Percentiles rank a stretch among this genome's conserved stretches.
phyloP scores from a whole-genome alignment of 2,329 filamentous ascomycete genomes.

The Fusarium pilosicola region DNA sequence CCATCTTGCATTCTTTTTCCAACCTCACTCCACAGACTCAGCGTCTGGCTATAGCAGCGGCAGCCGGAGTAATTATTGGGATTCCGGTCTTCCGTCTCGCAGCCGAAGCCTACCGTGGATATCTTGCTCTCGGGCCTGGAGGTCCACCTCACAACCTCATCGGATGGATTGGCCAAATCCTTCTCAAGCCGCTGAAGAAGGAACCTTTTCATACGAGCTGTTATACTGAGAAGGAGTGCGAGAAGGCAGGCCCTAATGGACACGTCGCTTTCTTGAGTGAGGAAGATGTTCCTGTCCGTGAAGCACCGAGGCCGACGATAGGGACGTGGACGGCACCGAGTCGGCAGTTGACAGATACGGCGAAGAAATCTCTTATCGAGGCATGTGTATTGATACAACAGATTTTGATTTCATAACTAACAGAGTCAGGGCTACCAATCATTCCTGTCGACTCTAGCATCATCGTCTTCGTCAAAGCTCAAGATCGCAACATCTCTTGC shows the following conservation, averaged over 20 bases:
- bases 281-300: conserved; percentile 16
- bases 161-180: conserved; percentile 27
- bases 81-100: conserved; percentile 22
- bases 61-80: not conserved
- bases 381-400: not conserved
- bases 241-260: conserved; percentile 14
- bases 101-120: conserved; percentile 17
- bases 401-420: not conserved
- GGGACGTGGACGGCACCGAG: conserved; percentile 30
- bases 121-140: conserved; percentile 27
- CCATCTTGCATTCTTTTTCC: not conserved
- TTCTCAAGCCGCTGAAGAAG: conserved; percentile 19
- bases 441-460: conserved; percentile 25
- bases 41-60: not conserved
- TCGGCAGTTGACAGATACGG: conserved; percentile 21
- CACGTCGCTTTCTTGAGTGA: conserved; percentile 20
- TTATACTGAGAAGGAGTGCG: not conserved
- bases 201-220: conserved; percentile 19
- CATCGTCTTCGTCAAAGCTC: conserved; percentile 10
- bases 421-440: conserved; percentile 15
- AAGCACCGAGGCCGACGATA: conserved; percentile 14
- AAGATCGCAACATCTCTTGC: conserved; percentile 24
- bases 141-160: conserved; percentile 19
- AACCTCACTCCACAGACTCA: not conserved
- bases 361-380: not conserved